These are phyloP conservation scores for Annulohypoxylon nitens DNA, from an alignment of 495 filamentous ascomycete species.

Conservation along the genomic window DNA sequence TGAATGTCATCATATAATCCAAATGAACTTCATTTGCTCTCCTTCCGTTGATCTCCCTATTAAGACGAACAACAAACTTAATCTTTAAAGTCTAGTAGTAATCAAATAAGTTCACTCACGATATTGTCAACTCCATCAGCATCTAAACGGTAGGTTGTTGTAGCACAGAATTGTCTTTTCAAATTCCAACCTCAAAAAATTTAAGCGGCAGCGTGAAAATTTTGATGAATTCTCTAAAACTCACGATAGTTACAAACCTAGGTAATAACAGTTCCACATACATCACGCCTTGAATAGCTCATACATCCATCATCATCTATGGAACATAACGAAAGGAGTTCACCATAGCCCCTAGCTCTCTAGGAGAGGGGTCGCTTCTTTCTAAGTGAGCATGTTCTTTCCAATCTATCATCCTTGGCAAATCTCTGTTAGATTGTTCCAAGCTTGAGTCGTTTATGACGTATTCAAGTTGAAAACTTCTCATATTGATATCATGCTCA, in stretches of 20 bases:
- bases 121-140: not conserved
- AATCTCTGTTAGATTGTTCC: not conserved
- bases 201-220: too few species aligned
- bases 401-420: not conserved
- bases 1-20: not conserved
- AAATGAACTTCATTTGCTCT: not conserved
- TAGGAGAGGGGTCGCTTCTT: not conserved
- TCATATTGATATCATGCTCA: not conserved
- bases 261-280: too few species aligned
- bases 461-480: not conserved
- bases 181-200: too few species aligned
- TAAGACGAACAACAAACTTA: not conserved
- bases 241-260: too few species aligned
- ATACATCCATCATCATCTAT: too few species aligned
- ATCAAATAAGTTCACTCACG: not conserved
- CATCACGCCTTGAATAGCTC: too few species aligned
- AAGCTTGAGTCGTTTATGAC: not conserved
- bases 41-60: not conserved
- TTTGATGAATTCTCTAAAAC: too few species aligned
- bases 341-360: too few species aligned
- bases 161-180: not conserved
- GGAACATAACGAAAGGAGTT: too few species aligned
- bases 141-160: not conserved
- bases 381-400: not conserved
- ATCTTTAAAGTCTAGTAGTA: not conserved